These are phyloP conservation scores for Calonectria hawksworthii DNA, from an alignment of 2,329 filamentous ascomycete genomes.

Conservation along the genomic window DNA sequence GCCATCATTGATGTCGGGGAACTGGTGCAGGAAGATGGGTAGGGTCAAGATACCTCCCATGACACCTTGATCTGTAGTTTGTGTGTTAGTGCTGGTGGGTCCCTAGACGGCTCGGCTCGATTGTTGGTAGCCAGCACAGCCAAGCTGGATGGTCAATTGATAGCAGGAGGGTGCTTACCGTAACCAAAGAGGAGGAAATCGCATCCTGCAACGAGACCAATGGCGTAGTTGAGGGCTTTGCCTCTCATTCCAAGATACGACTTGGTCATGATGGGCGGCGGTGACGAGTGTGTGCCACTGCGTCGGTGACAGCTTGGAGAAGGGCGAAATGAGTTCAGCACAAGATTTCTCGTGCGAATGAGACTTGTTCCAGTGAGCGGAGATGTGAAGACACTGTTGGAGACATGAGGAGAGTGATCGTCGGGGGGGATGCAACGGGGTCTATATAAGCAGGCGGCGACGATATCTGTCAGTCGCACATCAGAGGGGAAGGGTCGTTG, in stretches of 20 bases:
- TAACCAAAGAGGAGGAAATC: constrained; percentile 77
- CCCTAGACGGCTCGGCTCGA: not conserved
- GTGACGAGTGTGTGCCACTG: constrained; percentile 1
- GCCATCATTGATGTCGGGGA: constrained; percentile 65
- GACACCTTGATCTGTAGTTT: constrained; percentile 75
- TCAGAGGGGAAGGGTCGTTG: constrained; percentile 28
- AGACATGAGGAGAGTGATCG: constrained; percentile 4
- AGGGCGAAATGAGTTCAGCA: not conserved
- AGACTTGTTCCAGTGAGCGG: constrained; percentile 7
- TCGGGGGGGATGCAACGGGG: constrained; percentile 21
- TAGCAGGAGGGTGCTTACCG: constrained; percentile 52
- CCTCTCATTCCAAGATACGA: constrained; percentile 77
- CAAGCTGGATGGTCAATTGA: not conserved
- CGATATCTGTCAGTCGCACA: constrained; percentile 16
- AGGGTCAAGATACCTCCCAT: constrained; percentile 83
- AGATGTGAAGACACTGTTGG: constrained; percentile 1
- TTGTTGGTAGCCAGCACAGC: not conserved
- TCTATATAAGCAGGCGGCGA: constrained; percentile 36
- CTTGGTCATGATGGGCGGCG: constrained; percentile 46
- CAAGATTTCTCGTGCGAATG: constrained; percentile 17
- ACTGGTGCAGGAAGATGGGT: constrained; percentile 69
- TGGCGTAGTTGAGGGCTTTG: constrained; percentile 75
- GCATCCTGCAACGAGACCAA: constrained; percentile 79
- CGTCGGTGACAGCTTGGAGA: not conserved
- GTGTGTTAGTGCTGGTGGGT: not conserved